Evolutionary conservation across 1,139 yeast genomes (phyloP), one percentile per base, ranked within the genome.

Genomic region (Candida labiduridarum): DNA sequence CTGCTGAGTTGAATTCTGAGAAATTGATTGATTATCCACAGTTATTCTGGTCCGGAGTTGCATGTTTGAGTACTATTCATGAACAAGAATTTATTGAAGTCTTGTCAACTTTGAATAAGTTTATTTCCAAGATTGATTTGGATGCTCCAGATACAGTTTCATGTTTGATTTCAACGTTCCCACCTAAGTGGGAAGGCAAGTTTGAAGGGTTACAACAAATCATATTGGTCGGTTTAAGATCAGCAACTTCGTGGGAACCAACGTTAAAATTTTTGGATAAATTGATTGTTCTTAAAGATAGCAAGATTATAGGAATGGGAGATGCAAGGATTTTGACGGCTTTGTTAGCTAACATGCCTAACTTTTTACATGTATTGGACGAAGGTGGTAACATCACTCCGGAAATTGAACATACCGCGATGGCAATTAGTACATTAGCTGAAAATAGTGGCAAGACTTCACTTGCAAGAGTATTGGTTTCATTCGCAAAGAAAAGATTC

Each of bases 181-280:
- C 99, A 0, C 86, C 96, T 0, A 87, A 89, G 56, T 95, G 99
- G 99, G 96, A 90, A 62, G 97, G 97, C 0, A 80, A 85, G 49
- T 94, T 92, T 65, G 94, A 87, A 60, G 99, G 99, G 0, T 71
- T 95, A 10, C 96, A 91, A 59, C 85, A 81, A 48, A 79, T 87
- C 30, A 83, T 92, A 0, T 73, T 89, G 77, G 83, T 83, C 44
- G 99, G 99, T 0, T 72, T 94, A 53, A 73, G 96, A 48, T 91
- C 97, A 0, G 76, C 92, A 1, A 80, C 83, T 44, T 82, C 97
- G 0, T 88, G 87, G 76, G 96, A 89, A 14, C 85, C 89, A 11
- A 81, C 96, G 1, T 73, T 90, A 59, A 81, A 80, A 54, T 80
- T 92, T 49, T 70, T 94, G 52, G 95, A 89, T 60, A 82, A 86